Conservation (phyloP, 108 stramenopile species). For the Aurantiochytrium sp. region DNA sequence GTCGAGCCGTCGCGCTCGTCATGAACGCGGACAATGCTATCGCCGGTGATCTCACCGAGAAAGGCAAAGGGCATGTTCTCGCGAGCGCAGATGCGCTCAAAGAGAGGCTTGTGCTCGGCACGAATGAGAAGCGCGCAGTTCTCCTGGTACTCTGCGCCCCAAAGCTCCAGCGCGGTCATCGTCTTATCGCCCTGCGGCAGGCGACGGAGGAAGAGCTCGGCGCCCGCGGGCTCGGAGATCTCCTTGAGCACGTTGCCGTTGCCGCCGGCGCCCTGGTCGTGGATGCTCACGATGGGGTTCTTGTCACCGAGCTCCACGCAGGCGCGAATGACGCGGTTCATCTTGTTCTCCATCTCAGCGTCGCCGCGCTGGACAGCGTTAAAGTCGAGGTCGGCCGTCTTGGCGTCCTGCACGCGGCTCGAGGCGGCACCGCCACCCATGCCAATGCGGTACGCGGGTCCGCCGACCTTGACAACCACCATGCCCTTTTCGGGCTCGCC, state of each 20-base stretch:
- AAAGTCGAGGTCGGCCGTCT: constrained; percentile 86
- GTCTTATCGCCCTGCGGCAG: constrained; percentile 85
- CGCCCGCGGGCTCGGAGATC: constrained; percentile 97
- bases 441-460: constrained; percentile 95
- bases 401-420: constrained; percentile 70
- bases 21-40: constrained; percentile 80
- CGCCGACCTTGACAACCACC: constrained; percentile 94
- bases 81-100: constrained; percentile 73
- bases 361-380: constrained; percentile 98
- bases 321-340: constrained; percentile 93
- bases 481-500: constrained; percentile 86
- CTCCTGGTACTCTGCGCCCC: constrained; percentile 99
- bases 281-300: constrained; percentile 93
- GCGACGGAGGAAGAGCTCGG: constrained; percentile 84
- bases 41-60: constrained; percentile 81
- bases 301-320: constrained; percentile 87
- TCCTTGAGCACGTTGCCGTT: constrained; percentile 99
- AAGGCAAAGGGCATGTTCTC: constrained; percentile 85
- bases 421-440: constrained; percentile 96
- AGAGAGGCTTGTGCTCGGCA: constrained; percentile 59
- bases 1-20: constrained; percentile 77
- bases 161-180: constrained; percentile 88
- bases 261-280: constrained; percentile 97
- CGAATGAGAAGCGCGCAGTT: constrained; percentile 89
- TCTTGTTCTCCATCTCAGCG: constrained; percentile 97